phyloP scores from a whole-genome alignment of 176 grass and related monocot species.

The Aegilops speltoides region DNA sequence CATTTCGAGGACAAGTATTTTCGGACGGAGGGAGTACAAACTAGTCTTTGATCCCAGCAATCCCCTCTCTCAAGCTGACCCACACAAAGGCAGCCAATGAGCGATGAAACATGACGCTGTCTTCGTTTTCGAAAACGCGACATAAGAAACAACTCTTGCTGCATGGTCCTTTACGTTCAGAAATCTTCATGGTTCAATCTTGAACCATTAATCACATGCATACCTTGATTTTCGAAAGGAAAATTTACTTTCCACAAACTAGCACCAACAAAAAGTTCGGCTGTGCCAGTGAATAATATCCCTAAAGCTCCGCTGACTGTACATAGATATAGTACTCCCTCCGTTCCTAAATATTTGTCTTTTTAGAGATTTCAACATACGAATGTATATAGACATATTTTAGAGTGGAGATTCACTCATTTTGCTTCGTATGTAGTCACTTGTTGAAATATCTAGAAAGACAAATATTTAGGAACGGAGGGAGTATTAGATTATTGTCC shows the following conservation, averaged over 20 bases:
- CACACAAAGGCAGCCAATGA: neutral
- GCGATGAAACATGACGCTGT: neutral
- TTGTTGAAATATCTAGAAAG: too few species aligned
- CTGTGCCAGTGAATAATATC: neutral
- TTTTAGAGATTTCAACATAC: too few species aligned
- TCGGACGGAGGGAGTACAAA: too few species aligned
- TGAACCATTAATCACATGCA: neutral
- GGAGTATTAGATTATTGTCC: neutral
- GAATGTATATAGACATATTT: too few species aligned
- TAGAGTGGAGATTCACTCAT: too few species aligned
- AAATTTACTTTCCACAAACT: neutral
- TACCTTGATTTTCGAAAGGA: neutral
- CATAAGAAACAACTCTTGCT: neutral
- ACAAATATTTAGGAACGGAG: too few species aligned
- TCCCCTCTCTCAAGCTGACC: neutral
- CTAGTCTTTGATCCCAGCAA: neutral
- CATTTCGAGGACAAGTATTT: too few species aligned
- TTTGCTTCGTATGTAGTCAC: too few species aligned
- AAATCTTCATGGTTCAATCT: neutral
- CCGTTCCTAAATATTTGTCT: too few species aligned
- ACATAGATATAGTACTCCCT: neutral
- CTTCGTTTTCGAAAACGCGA: neutral
- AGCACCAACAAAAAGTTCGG: neutral
- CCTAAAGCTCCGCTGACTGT: neutral
- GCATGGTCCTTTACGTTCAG: neutral